A percentile compares a stretch with the other conserved stretches of the same genome.
Conservation (phyloP, 2,329 filamentous ascomycete genomes). For the Fusarium aywerte region DNA sequence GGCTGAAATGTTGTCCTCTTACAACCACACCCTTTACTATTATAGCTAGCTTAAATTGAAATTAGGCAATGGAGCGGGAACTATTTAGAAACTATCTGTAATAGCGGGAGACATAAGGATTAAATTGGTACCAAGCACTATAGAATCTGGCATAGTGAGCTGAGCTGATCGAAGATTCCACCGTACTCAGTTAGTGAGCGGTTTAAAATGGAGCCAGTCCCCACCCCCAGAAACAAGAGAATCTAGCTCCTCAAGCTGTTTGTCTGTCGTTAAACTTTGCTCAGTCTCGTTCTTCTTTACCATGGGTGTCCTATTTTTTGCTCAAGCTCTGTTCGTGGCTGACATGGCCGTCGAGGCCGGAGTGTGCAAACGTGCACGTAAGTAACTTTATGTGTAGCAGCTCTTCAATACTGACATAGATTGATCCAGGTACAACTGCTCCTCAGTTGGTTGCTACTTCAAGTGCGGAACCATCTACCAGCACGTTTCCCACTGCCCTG, state of each 20-base stretch:
- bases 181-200: background rate
- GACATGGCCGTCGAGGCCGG: slow-evolving; percentile 4
- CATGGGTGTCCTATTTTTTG: background rate
- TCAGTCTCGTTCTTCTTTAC: background rate
- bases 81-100: no score
- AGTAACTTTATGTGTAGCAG: background rate
- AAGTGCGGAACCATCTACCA: background rate
- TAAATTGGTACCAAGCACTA: background rate
- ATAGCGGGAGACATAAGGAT: no score
- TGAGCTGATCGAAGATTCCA: background rate
- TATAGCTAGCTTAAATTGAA: no score
- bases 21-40: no score
- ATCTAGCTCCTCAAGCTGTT: background rate
- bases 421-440: background rate
- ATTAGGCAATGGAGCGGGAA: no score
- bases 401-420: background rate
- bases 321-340: background rate
- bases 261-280: slow-evolving; percentile 8
- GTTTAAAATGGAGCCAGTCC: background rate
- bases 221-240: background rate
- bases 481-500: background rate
- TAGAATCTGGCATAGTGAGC: background rate
- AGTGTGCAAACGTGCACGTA: slow-evolving; percentile 6
- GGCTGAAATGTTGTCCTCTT: no score
- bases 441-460: background rate